Evolutionary conservation across 1,284 basidiomycete species (phyloP).

Genomic region (Puccinia horiana): DNA sequence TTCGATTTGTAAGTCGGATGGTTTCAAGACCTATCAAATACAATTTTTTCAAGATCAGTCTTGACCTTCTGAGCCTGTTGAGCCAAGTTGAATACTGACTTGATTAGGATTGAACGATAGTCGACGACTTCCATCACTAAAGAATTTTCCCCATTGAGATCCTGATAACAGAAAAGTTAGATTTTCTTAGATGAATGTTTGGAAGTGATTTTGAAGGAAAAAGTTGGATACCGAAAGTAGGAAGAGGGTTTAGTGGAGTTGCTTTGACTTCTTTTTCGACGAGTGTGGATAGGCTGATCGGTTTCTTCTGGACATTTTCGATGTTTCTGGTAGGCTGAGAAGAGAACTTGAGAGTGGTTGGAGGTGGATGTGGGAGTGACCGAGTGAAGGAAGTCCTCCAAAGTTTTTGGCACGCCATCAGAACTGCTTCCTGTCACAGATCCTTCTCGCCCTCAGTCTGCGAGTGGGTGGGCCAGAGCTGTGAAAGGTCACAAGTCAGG

Average conservation of each 20-base stretch:
- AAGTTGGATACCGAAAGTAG: slow-evolving; percentile 17
- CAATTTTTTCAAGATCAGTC: too few relatives aligned
- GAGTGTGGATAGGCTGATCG: slow-evolving; percentile 33
- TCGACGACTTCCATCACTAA: slow-evolving; percentile 39
- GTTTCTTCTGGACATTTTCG: slow-evolving; percentile 17
- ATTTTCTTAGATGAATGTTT: too few relatives aligned
- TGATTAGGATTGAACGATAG: slow-evolving; percentile 41
- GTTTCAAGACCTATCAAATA: slow-evolving; percentile 34
- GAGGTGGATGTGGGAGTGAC: background rate
- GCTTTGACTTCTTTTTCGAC: slow-evolving; percentile 38
- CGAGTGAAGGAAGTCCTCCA: background rate
- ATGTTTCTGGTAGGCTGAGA: background rate
- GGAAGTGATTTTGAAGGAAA: background rate
- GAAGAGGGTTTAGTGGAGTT: slow-evolving; percentile 24
- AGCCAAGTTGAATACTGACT: slow-evolving; percentile 1
- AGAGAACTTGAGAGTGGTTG: background rate
- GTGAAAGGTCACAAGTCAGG: too few relatives aligned
- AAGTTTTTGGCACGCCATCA: background rate
- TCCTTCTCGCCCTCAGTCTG: too few relatives aligned
- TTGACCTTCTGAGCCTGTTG: background rate
- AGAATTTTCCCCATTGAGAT: slow-evolving; percentile 41
- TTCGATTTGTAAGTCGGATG: slow-evolving; percentile 39
- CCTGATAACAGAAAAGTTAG: slow-evolving; percentile 8
- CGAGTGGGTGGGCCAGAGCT: too few relatives aligned
- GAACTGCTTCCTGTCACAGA: too few relatives aligned